Percentiles rank a stretch among this genome's conserved stretches.
These are phyloP conservation scores for Myriangium duriaei DNA, from an alignment of 2,329 filamentous ascomycete genomes.

Conservation along the genomic window DNA sequence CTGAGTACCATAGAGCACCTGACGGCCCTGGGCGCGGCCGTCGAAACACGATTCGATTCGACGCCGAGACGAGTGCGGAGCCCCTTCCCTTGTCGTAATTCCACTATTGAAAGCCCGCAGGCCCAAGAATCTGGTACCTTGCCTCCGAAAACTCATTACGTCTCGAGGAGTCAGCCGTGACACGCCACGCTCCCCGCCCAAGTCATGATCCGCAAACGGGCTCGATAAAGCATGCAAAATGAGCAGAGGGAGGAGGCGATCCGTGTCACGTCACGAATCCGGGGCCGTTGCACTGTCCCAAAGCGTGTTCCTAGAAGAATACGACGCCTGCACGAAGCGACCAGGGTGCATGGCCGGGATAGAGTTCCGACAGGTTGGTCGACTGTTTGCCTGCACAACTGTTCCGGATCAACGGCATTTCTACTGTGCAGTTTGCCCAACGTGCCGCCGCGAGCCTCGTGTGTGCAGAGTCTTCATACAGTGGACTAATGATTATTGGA, in stretches of 20 bases:
- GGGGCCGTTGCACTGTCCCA: not conserved
- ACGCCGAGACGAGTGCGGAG: too few species aligned
- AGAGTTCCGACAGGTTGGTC: not conserved
- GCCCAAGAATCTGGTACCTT: too few species aligned
- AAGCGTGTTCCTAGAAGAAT: not conserved
- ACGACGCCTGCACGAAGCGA: too few species aligned
- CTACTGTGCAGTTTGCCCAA: not conserved
- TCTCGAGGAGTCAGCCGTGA: not conserved
- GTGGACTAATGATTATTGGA: too few species aligned
- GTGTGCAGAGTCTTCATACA: too few species aligned
- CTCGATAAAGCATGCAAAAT: too few species aligned
- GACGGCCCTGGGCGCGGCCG: not conserved
- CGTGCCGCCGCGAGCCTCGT: too few species aligned
- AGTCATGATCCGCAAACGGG: conserved; percentile 4
- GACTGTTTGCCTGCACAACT: too few species aligned
- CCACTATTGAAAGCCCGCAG: too few species aligned
- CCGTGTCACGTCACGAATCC: not conserved
- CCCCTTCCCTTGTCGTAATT: too few species aligned
- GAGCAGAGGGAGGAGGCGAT: too few species aligned
- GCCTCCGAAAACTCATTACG: too few species aligned
- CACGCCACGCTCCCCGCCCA: not conserved
- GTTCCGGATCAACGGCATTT: not conserved
- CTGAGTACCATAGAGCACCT: not conserved
- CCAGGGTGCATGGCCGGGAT: not conserved
- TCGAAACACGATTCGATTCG: not conserved